phyloP scores from a whole-genome alignment of 805 yeast genomes.

The Myxozyma neglecta region DNA sequence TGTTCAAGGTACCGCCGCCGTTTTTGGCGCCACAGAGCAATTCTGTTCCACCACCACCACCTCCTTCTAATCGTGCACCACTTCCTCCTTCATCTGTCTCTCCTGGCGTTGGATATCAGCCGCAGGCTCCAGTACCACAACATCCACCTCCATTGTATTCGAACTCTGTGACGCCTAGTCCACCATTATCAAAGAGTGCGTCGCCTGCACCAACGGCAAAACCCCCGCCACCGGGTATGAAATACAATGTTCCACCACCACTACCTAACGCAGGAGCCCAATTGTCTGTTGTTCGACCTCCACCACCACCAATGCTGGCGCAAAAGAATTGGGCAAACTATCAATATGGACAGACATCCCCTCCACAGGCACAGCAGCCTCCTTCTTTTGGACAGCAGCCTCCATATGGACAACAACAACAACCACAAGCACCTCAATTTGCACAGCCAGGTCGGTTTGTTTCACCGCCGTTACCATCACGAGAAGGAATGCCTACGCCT shows the following conservation, averaged over 20 bases:
- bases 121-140: constrained; percentile 35
- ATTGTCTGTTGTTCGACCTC: constrained; percentile 6
- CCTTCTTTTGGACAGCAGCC: constrained; percentile 8
- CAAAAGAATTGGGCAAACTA: background rate
- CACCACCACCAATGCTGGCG: constrained; percentile 18
- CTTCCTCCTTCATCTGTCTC: constrained; percentile 17
- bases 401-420: constrained; percentile 18
- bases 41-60: constrained; percentile 5
- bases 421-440: constrained; percentile 26
- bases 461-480: constrained; percentile 20
- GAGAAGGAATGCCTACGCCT: background rate
- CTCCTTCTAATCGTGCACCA: background rate
- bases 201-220: constrained; percentile 10
- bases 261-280: constrained; percentile 24
- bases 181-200: constrained; percentile 7
- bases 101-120: constrained; percentile 29
- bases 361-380: constrained; percentile 17
- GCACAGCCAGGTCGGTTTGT: constrained; percentile 35
- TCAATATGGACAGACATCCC: constrained; percentile 6
- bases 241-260: constrained; percentile 33
- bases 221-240: constrained; percentile 25
- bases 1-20: constrained; percentile 32
- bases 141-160: constrained; percentile 31
- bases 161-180: constrained; percentile 10
- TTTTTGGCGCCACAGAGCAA: constrained; percentile 10